These are phyloP conservation scores for Bolboschoenus planiculmis DNA, from an alignment of 176 grass and related monocot species.

Conservation along the genomic window DNA sequence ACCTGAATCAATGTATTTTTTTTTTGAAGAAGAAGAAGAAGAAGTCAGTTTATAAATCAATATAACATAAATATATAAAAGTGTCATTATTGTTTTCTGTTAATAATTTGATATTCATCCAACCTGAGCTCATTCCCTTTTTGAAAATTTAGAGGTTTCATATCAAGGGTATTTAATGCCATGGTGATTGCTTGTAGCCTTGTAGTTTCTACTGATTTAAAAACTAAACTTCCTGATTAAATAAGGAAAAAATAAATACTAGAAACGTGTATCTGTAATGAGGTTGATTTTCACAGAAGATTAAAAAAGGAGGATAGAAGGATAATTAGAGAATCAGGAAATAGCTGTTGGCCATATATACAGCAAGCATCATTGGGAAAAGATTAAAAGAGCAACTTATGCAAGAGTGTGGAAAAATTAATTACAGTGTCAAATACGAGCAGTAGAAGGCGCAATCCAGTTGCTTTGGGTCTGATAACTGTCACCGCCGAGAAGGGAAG, in stretches of 20 bases:
- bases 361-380: background rate
- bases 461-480: conserved; percentile 35
- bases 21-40: too few species aligned
- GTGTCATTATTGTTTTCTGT: too few species aligned
- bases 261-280: background rate
- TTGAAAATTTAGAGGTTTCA: background rate
- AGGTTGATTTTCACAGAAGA: background rate
- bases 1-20: conserved; percentile 37
- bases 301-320: background rate
- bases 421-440: conserved; percentile 54
- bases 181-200: background rate
- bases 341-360: background rate
- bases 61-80: too few species aligned
- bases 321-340: background rate
- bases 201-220: background rate
- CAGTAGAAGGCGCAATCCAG: conserved; percentile 46
- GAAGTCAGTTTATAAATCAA: too few species aligned
- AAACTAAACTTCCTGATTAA: background rate
- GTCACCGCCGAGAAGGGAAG: conserved; percentile 55
- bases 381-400: background rate
- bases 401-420: background rate
- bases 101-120: background rate
- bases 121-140: background rate
- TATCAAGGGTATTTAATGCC: background rate
- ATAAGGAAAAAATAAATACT: background rate